Evolutionary conservation across 148 eudicot species (phyloP), one percentile per base, ranked within the genome.

Genomic region (Arbutus unedo): DNA sequence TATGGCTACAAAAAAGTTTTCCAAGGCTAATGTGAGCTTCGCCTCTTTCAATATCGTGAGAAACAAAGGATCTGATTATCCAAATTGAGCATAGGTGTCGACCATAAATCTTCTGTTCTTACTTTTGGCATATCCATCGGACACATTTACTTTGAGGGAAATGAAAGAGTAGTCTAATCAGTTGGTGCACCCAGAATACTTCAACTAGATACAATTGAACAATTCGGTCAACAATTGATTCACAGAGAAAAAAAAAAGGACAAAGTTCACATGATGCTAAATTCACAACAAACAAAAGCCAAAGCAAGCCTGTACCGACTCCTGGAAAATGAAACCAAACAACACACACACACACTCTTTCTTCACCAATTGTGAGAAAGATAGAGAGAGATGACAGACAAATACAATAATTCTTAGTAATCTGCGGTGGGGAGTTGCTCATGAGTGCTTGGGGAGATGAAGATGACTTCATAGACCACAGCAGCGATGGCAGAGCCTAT

Each of bases 401-500:
- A 4, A 16, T 31, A 31, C 48, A 43, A 44, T 38, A 64, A 50
- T 15, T 79, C 25, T 66, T 85, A 86, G 68, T 71, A 77, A 60
- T 85, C 85, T 6, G 86, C 81, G 55, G 87, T 71, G 59, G 95
- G 95, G 82, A 92, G 89, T 78, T 87, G 88, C 74, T 90, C 91
- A 59, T 92, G 91, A 84, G 88, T 84, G 44, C 81, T 79, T 19
- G 84, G 88, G 64, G 79, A 82, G 56, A 91, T 91, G 88, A 92
- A 91, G 85, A 91, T 56, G 54, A 79, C 49, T 62, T 89, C 89
- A 80, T 92, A 92, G 74, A 92, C 79, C 7, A 87, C 80, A 5
- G 88, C 90, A 11, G 95, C 95, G 6, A 92, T 86, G 49, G 83
- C 90, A 49, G 91, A 85, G 13, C 95, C 93, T 16, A 86, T 11